Evolutionary conservation across 192 early-diverging fungal genomes (phyloP).

Genomic region (Spinellus fusiger): DNA sequence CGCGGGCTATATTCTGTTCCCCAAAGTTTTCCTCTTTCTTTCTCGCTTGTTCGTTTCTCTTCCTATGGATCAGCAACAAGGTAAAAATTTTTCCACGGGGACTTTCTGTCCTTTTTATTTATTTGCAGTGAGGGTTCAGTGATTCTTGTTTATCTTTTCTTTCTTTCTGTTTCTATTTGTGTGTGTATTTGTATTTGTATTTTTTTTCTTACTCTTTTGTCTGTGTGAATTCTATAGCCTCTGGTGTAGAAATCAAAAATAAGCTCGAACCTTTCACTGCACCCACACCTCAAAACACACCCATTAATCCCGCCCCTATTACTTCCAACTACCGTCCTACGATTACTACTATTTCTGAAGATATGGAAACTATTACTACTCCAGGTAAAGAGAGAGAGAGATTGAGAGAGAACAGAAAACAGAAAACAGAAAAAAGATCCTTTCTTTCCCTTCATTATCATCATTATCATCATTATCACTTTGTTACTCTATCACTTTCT

Average conservation of each 20-base stretch:
- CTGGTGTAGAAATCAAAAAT: constrained; percentile 41
- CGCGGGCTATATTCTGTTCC: background rate
- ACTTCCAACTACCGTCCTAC: constrained; percentile 41
- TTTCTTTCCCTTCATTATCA: background rate
- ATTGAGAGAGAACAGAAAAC: background rate
- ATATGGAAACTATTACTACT: constrained; percentile 39
- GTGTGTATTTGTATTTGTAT: background rate
- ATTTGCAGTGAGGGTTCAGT: too few relatives aligned
- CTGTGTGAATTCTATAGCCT: background rate
- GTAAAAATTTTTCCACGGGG: too few relatives aligned
- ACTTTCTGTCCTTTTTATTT: too few relatives aligned
- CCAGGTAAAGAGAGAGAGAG: constrained; percentile 1
- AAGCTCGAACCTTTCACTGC: constrained; percentile 47
- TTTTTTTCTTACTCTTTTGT: background rate
- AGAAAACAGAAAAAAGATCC: background rate
- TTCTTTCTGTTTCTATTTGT: background rate
- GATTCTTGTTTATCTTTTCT: background rate
- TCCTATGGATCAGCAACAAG: constrained; percentile 14
- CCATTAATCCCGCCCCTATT: constrained; percentile 49
- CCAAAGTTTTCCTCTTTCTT: background rate
- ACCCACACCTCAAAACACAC: constrained; percentile 53
- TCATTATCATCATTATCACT: background rate
- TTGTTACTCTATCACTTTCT: background rate
- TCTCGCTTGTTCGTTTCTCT: constrained; percentile 5
- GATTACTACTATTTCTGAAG: constrained; percentile 42